A percentile compares a stretch with the other conserved stretches of the same genome.
Conservation (phyloP, 2,329 filamentous ascomycete species). For the Parafenestella ontariensis region DNA sequence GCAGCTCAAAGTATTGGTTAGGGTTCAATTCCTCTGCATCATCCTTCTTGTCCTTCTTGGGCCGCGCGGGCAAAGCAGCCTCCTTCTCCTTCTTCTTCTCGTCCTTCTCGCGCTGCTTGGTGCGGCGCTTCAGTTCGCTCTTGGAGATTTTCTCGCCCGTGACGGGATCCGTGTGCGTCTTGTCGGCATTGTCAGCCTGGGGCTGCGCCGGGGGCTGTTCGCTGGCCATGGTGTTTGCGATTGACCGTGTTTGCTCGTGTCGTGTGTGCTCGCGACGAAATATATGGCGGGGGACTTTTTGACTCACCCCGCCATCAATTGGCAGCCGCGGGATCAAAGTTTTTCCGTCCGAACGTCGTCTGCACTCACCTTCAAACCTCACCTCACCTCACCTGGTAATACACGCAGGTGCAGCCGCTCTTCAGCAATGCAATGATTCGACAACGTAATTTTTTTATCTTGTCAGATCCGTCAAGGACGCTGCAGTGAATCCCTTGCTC, state of each 20-base stretch:
- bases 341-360: constrained; percentile 9
- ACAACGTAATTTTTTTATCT: too few species aligned
- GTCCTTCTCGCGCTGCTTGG: constrained; percentile 93
- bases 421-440: too few species aligned
- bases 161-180: constrained; percentile 87
- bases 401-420: too few species aligned
- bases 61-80: constrained; percentile 67
- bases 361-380: too few species aligned
- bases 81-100: constrained; percentile 86
- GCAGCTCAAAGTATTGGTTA: constrained; percentile 96
- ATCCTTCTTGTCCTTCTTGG: constrained; percentile 64
- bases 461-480: too few species aligned
- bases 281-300: constrained; percentile 29
- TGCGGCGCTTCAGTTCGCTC: constrained; percentile 81
- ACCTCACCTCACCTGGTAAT: too few species aligned
- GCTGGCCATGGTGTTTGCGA: constrained; percentile 44
- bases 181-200: constrained; percentile 50
- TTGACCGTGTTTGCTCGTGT: constrained; percentile 17
- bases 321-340: constrained; percentile 16
- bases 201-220: constrained; percentile 35
- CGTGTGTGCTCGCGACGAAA: constrained; percentile 25
- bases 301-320: constrained; percentile 30
- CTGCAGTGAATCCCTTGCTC: too few species aligned
- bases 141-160: constrained; percentile 80
- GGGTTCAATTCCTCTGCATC: constrained; percentile 77